These are phyloP conservation scores for Flueggea neowawraea DNA, from an alignment of 441 rosid genomes.

Conservation along the genomic window DNA sequence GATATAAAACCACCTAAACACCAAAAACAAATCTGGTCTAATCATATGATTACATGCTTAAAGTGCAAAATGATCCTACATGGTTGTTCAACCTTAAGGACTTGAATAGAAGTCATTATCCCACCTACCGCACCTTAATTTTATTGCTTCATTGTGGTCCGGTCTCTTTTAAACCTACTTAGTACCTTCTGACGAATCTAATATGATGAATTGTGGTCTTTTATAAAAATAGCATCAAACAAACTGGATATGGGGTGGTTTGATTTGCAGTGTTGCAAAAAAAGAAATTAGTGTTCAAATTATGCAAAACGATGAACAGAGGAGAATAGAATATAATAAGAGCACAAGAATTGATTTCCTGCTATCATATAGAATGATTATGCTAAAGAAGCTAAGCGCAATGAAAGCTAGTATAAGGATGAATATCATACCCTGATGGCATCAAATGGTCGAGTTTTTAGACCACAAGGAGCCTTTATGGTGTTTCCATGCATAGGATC, in stretches of 20 bases:
- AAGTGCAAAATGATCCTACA: neutral
- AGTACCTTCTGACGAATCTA: too few relatives aligned
- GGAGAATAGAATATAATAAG: neutral
- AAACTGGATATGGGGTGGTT: too few relatives aligned
- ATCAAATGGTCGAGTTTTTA: slow-evolving; percentile 94
- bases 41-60: neutral
- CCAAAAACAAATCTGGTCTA: neutral
- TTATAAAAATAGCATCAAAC: too few relatives aligned
- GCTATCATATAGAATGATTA: neutral
- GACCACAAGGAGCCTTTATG: slow-evolving; percentile 87
- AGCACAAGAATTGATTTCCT: neutral
- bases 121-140: neutral
- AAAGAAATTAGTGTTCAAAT: too few relatives aligned
- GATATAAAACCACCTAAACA: neutral
- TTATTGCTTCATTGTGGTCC: too few relatives aligned
- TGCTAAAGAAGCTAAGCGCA: neutral
- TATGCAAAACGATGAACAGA: neutral
- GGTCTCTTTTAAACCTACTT: too few relatives aligned
- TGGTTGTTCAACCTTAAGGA: neutral
- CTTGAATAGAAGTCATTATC: neutral
- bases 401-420: slow-evolving; percentile 5
- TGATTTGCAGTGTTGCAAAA: too few relatives aligned
- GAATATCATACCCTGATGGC: slow-evolving; percentile 69
- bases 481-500: slow-evolving; percentile 99
- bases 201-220: too few relatives aligned